phyloP scores from a whole-genome alignment of 164 flowering plant genomes.

The Magnolia officinalis region DNA sequence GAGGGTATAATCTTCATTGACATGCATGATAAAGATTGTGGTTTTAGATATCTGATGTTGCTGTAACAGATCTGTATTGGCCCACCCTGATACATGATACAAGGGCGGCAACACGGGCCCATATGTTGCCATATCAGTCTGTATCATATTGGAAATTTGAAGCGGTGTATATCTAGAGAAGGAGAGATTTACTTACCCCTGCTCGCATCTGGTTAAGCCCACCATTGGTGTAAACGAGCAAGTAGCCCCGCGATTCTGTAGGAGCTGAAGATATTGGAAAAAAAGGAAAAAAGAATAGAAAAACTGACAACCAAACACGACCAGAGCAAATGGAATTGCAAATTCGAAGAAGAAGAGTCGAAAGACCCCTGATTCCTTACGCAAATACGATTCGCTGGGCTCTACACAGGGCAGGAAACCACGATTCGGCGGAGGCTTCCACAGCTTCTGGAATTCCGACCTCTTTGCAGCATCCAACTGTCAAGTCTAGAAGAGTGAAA shows the following conservation, averaged over 20 bases:
- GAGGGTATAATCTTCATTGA: no score
- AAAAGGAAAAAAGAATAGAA: background rate
- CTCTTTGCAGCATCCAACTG: constrained; percentile 67
- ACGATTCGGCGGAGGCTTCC: constrained; percentile 80
- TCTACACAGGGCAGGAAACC: constrained; percentile 64
- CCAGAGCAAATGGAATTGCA: background rate
- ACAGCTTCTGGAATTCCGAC: constrained; percentile 56
- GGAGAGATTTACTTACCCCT: constrained; percentile 57
- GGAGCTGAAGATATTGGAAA: constrained; percentile 52
- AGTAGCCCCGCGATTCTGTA: constrained; percentile 61
- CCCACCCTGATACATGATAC: no score
- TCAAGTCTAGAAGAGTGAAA: constrained; percentile 89
- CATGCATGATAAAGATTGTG: no score
- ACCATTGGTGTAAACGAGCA: constrained; percentile 89
- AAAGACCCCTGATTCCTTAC: constrained; percentile 31
- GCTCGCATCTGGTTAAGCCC: constrained; percentile 99
- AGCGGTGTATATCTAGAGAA: no score
- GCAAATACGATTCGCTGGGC: constrained; percentile 54
- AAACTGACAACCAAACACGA: background rate
- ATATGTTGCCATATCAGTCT: background rate
- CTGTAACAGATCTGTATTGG: no score
- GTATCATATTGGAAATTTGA: background rate
- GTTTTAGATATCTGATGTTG: no score
- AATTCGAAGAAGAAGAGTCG: background rate
- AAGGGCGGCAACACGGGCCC: background rate